These are phyloP conservation scores for Karstenula rhodostoma DNA, from an alignment of 2,329 filamentous ascomycete species.

Conservation along the genomic window DNA sequence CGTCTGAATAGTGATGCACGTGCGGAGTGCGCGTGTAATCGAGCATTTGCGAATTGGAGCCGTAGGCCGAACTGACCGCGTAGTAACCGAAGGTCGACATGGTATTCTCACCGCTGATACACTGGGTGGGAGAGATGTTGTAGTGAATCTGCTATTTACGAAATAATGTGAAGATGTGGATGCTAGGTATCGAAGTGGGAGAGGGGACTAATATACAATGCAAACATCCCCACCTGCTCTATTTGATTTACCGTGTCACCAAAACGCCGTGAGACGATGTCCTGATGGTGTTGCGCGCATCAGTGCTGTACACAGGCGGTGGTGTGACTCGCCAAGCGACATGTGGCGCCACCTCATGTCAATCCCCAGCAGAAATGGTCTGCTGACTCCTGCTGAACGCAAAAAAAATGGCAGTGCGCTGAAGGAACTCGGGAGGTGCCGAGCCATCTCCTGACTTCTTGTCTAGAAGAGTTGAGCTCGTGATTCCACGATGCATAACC, in stretches of 20 bases:
- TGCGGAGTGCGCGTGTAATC: constrained; percentile 17
- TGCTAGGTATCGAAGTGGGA: constrained; percentile 14
- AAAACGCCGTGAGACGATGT: constrained; percentile 14
- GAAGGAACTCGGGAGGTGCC: constrained; percentile 7
- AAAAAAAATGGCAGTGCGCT: background rate
- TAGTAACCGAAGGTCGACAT: constrained; percentile 23
- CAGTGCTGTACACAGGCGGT: constrained; percentile 2
- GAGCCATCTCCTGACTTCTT: constrained; percentile 7
- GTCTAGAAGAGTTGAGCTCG: background rate
- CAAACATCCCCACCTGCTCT: constrained; percentile 8
- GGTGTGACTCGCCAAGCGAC: constrained; percentile 10
- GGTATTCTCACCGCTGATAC: background rate
- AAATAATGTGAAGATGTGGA: background rate
- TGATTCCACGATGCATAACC: background rate
- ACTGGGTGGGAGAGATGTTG: background rate
- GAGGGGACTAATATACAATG: constrained; percentile 33
- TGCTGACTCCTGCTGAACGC: background rate
- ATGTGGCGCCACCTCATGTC: constrained; percentile 13
- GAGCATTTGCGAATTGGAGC: constrained; percentile 21
- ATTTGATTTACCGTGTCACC: constrained; percentile 18
- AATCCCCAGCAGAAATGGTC: background rate
- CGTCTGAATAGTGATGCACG: constrained; percentile 22
- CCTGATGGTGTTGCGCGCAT: constrained; percentile 13
- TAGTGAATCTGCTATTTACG: background rate
- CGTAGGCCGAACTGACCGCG: constrained; percentile 21